Conservation (phyloP, 2,329 filamentous ascomycete genomes). For the Curvularia sp. region DNA sequence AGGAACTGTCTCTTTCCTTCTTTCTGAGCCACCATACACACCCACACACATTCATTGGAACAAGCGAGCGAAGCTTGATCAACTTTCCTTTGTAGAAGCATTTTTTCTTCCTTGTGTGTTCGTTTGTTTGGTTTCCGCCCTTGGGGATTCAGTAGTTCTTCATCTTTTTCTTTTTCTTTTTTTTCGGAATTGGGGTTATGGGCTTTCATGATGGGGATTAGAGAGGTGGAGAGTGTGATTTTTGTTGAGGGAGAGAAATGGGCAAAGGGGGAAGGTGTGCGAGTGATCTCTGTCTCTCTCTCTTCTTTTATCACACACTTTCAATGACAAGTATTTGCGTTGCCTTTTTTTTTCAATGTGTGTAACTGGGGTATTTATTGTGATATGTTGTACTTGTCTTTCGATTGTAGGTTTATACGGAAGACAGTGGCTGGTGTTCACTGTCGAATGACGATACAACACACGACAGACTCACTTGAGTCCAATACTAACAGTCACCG, state of each 20-base stretch:
- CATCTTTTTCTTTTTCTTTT: neutral
- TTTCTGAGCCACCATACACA: neutral
- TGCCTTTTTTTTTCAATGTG: constrained; percentile 7
- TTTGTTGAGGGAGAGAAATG: neutral
- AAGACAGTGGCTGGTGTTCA: too few species aligned
- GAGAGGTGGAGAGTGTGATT: neutral
- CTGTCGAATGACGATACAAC: neutral
- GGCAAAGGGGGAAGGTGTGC: neutral
- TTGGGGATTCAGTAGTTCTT: neutral
- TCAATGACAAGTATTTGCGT: constrained; percentile 47
- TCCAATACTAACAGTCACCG: constrained; percentile 45
- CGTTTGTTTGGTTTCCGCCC: constrained; percentile 22
- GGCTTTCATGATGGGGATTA: neutral
- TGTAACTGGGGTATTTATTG: too few species aligned
- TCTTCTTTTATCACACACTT: constrained; percentile 16
- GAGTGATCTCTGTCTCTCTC: neutral
- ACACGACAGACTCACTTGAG: constrained; percentile 25
- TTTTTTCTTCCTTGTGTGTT: neutral
- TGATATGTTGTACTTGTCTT: neutral
- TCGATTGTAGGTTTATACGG: too few species aligned
- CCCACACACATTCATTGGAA: neutral
- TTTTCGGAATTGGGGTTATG: neutral
- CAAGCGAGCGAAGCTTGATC: neutral
- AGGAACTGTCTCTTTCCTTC: neutral
- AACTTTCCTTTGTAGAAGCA: neutral